Conservation (phyloP, 441 rosid species). For the Erodium moschatum region DNA sequence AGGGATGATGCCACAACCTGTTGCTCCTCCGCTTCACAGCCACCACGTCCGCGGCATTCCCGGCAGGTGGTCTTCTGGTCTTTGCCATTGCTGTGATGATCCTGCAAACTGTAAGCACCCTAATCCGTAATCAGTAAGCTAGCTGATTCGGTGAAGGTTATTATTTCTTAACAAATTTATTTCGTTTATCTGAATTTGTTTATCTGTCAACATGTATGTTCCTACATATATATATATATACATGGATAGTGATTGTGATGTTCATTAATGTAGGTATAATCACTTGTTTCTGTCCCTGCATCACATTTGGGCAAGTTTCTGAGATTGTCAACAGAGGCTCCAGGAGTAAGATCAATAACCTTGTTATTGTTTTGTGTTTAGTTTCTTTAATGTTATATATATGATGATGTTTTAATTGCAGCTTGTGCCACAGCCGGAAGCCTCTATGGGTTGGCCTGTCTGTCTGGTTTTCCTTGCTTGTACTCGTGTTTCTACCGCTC, state of each 20-base stretch:
- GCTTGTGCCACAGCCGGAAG: slow-evolving; percentile 18
- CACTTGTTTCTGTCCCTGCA: slow-evolving; percentile 35
- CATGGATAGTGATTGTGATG: neutral
- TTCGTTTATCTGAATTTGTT: too few species aligned
- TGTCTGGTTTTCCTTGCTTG: slow-evolving; percentile 25
- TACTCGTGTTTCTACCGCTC: slow-evolving; percentile 44
- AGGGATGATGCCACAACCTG: neutral
- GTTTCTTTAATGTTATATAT: too few species aligned
- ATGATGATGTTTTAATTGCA: too few species aligned
- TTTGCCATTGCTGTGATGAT: slow-evolving; percentile 3
- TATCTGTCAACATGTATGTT: too few species aligned
- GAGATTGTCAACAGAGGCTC: slow-evolving; percentile 32
- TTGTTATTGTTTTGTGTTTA: too few species aligned
- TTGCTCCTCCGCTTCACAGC: neutral
- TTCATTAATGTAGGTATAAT: neutral
- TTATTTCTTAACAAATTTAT: too few species aligned
- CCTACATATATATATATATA: too few species aligned
- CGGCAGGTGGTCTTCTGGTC: slow-evolving; percentile 6
- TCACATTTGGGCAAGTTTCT: slow-evolving; percentile 39
- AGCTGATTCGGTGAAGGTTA: too few species aligned
- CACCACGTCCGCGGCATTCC: neutral
- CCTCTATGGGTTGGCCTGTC: slow-evolving; percentile 22
- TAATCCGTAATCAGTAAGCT: too few species aligned
- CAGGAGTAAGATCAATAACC: slow-evolving; percentile 18
- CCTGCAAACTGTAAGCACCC: slow-evolving; percentile 8